A percentile compares a stretch with the other conserved stretches of the same genome.
Evolutionary conservation across 306 rosid genomes (phyloP).

Genomic region (Corylus avellana): DNA sequence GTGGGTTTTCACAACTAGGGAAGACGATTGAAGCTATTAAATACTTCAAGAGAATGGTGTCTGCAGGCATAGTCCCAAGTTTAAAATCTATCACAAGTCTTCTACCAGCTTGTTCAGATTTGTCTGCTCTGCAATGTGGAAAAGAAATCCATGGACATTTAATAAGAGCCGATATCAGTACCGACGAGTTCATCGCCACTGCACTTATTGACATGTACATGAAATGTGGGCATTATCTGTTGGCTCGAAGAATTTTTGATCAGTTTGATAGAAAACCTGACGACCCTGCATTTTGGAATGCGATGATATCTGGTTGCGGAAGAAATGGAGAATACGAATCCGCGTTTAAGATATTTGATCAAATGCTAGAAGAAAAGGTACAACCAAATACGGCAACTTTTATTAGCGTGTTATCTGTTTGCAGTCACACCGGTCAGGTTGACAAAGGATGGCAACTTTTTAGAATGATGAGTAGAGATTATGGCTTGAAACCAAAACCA

Average conservation of each 20-base stretch:
- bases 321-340: slow-evolving; percentile 62
- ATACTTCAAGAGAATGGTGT: slow-evolving; percentile 62
- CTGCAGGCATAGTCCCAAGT: slow-evolving; percentile 44
- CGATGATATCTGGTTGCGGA: slow-evolving; percentile 69
- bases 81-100: slow-evolving; percentile 61
- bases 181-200: slow-evolving; percentile 61
- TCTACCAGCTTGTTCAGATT: slow-evolving; percentile 59
- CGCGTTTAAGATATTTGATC: slow-evolving; percentile 51
- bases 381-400: slow-evolving; percentile 68
- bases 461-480: slow-evolving; percentile 54
- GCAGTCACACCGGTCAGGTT: slow-evolving; percentile 71
- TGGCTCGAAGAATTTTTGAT: slow-evolving; percentile 51
- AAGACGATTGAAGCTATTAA: slow-evolving; percentile 46
- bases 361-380: slow-evolving; percentile 50
- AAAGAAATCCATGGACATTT: slow-evolving; percentile 62
- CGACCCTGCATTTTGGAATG: slow-evolving; percentile 81
- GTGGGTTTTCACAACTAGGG: slow-evolving; percentile 60
- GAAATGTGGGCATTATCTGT: slow-evolving; percentile 64
- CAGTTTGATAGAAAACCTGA: slow-evolving; percentile 53
- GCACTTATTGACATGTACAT: slow-evolving; percentile 66
- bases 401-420: slow-evolving; percentile 59
- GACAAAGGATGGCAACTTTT: slow-evolving; percentile 59
- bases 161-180: slow-evolving; percentile 36
- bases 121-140: slow-evolving; percentile 49
- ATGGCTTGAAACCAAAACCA: slow-evolving; percentile 55